Percentiles rank a stretch among this genome's conserved stretches.
Conservation (phyloP, 2,329 filamentous ascomycete genomes). For the Emericellopsis atlantica region DNA sequence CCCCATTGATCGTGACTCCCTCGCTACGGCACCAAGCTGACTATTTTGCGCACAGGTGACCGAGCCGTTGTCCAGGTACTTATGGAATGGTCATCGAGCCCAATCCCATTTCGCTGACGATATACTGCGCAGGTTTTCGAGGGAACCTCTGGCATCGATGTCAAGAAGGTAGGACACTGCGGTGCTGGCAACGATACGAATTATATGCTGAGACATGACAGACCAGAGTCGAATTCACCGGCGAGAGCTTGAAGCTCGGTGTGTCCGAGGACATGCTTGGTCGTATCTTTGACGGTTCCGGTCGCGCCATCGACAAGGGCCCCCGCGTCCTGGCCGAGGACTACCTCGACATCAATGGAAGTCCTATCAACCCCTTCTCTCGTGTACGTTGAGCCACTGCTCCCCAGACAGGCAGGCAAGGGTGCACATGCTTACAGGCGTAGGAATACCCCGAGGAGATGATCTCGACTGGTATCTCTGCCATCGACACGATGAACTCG, state of each 20-base stretch:
- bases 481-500: constrained; percentile 96
- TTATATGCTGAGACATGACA: constrained; percentile 24
- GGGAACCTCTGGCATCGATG: constrained; percentile 92
- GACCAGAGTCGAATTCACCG: constrained; percentile 96
- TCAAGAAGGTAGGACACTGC: constrained; percentile 69
- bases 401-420: neutral
- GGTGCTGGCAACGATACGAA: neutral
- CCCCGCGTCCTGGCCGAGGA: constrained; percentile 97
- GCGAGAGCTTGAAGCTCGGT: constrained; percentile 93
- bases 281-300: constrained; percentile 96
- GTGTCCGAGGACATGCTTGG: constrained; percentile 99
- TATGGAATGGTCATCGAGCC: constrained; percentile 4
- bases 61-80: constrained; percentile 88
- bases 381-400: constrained; percentile 46
- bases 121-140: constrained; percentile 67
- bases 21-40: neutral
- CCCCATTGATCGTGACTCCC: neutral
- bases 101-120: constrained; percentile 9
- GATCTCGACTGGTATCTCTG: constrained; percentile 98
- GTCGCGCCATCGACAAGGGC: constrained; percentile 96
- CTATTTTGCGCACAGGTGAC: constrained; percentile 46
- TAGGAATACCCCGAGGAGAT: constrained; percentile 99
- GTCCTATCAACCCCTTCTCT: constrained; percentile 95
- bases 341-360: constrained; percentile 97
- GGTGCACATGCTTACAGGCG: neutral